Conservation (phyloP, 108 stramenopile genomes). For the Cylindrotheca closterium region DNA sequence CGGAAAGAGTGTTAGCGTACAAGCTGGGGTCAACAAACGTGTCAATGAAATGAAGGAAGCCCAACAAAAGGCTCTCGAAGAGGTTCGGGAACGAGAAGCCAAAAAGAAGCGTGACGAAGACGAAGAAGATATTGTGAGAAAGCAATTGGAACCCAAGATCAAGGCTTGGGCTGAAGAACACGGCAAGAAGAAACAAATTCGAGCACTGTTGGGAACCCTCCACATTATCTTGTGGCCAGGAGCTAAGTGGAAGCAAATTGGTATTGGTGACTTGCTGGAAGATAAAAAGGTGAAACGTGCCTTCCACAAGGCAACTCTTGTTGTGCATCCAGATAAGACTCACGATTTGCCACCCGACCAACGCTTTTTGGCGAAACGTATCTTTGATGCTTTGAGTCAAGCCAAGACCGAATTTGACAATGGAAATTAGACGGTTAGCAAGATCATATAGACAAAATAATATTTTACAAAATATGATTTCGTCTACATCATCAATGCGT, state of each 20-base stretch:
- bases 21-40: conserved; percentile 65
- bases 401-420: conserved; percentile 61
- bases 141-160: conserved; percentile 77
- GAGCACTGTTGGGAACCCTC: conserved; percentile 93
- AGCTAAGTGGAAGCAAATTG: conserved; percentile 88
- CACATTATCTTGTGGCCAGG: conserved; percentile 93
- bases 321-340: conserved; percentile 97
- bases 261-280: conserved; percentile 91
- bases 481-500: too few relatives aligned
- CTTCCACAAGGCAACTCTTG: conserved; percentile 88
- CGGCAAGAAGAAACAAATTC: conserved; percentile 93
- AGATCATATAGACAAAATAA: background rate
- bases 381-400: conserved; percentile 91
- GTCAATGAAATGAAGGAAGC: conserved; percentile 74
- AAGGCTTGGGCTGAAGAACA: conserved; percentile 90
- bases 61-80: conserved; percentile 68
- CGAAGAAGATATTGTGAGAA: conserved; percentile 75
- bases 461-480: too few relatives aligned
- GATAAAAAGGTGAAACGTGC: conserved; percentile 83
- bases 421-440: background rate
- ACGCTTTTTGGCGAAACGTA: conserved; percentile 90
- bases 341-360: conserved; percentile 81
- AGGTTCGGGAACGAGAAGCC: conserved; percentile 69
- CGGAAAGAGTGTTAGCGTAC: conserved; percentile 70
- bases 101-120: conserved; percentile 59